A percentile compares a stretch with the other conserved stretches of the same genome.
Evolutionary conservation across 345 rosid species (phyloP).

Genomic region (Gynandropsis gynandra): DNA sequence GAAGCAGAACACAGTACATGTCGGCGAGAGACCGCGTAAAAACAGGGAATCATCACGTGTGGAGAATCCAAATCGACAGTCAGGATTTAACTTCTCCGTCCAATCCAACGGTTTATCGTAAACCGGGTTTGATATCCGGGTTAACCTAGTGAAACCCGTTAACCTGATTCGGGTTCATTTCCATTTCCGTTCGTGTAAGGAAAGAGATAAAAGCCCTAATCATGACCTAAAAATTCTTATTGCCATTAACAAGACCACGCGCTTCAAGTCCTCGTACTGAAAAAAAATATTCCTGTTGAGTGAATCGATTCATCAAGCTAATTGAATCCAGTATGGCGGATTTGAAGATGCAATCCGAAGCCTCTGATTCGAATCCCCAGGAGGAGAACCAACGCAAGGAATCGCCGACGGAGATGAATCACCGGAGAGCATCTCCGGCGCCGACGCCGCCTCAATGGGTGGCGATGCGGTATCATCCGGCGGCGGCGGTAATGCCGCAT

Average conservation of each 20-base stretch:
- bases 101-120: conserved; percentile 14
- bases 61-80: no score
- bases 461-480: conserved; percentile 68
- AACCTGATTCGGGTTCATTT: conserved; percentile 21
- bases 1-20: no score
- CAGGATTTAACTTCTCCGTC: conserved; percentile 3
- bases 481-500: conserved; percentile 68
- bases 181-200: background rate
- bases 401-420: background rate
- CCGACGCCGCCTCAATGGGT: conserved; percentile 37
- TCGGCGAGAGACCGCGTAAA: no score
- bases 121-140: background rate
- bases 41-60: no score
- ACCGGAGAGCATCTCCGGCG: no score
- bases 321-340: conserved; percentile 15
- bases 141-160: conserved; percentile 3
- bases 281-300: background rate
- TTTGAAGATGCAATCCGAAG: conserved; percentile 1
- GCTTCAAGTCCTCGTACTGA: no score
- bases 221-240: conserved; percentile 17
- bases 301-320: background rate
- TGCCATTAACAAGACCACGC: no score
- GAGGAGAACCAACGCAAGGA: conserved; percentile 22
- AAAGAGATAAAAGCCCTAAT: conserved; percentile 22
- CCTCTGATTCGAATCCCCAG: conserved; percentile 15